Base-by-base conservation (phyloP, 306 rosid genomes). In the Mucuna pruriens region DNA sequence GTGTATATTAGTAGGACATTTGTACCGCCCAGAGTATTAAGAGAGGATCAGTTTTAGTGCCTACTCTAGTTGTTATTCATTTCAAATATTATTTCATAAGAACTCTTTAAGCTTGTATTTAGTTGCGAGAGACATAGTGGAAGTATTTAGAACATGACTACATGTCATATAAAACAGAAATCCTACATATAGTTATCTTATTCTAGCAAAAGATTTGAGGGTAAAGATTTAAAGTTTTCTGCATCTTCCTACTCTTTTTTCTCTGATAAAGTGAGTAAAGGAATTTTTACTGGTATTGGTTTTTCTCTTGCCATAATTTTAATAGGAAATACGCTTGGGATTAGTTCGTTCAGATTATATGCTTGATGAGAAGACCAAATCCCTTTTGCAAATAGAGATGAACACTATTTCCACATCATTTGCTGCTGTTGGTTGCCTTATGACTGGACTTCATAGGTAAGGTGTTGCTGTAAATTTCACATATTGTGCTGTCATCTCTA, bases 291-390 rank as follows among this genome's bases (percentile, higher is more conserved):
- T 74, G 78, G 73, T 71, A 57, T 25, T 81, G 42, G 33, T 34
- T 23, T 49, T 67, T 8, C 63, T 54, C 58, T 31, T 71, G 51
- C 46, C 34, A 77, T 72, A 33, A 31, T 77, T 64, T 78, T 76
- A 60, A 70, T 83, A 95, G 98, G 98, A 95, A 23, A 95, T 95
- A 80, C 91, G 99, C 20, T 66, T 95, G 90, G 99, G 97, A 58
- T 87, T 95, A 78, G 89, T 88, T 84, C 99, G 99, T 83, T 95
- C 98, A 26, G 99, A 95, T 88, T 95, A 93, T 81, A 95, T 95
- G 99, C 89, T 95, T 86, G 99, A 93, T 86, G 93, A 88, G 45
- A 84, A 87, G 79, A 95, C 97, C 9, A 91, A 92, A 79, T 80
- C 80, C 73, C 97, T 95, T 64, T 88, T 95, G 71, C 98, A 95